Evolutionary conservation across 495 filamentous ascomycete species (phyloP), one percentile per base, ranked within the genome.

Genomic region (Aspergillus indologenus): DNA sequence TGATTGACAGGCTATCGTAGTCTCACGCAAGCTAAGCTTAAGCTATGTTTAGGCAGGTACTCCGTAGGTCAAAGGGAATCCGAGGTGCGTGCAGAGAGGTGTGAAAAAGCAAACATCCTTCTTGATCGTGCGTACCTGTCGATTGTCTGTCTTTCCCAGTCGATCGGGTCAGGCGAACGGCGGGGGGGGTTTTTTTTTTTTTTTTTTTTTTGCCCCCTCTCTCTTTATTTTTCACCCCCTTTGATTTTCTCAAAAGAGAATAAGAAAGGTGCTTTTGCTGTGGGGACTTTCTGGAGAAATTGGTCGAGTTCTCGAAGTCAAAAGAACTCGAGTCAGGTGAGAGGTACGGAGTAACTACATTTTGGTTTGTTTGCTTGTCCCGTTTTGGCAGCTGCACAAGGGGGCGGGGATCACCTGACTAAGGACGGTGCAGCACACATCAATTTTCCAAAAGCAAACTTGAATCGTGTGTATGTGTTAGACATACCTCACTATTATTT

Each of bases 21-120:
- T 59, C 58, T 61, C 66, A 62, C 61, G 59, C 61, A 62, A 43
- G 55, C 63, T 66, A 68, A 68, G 61, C 59, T 66, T 68, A 68
- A 68, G 63, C 63, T 68, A 62, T 66, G 61, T 66, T 69, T 66
- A 60, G 59, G 34, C 9, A 40, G 6, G 2, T 40, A 40, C 26
- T 29, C 9, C 26, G 26, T 29, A 29, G 9, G 5, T 2, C 12
- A 40, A 40, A 40, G 34, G 60, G 56, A 63, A 31, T 44, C 34
- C 20, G 58, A 57, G 58, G 57, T 44, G 48, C 54, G 59, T 61
- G 56, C 47, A 63, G 54, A 40, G 34, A 11, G 34, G 34, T 4
- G 17, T 31, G 44, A 67, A 69, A 69, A 69, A 69, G 65, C 62
- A 69, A 69, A 67, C 42, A 69, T 19, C 55, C 46, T n/a, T 26